phyloP scores from a whole-genome alignment of 768 basidiomycete species.

The Ramaria sp. region DNA sequence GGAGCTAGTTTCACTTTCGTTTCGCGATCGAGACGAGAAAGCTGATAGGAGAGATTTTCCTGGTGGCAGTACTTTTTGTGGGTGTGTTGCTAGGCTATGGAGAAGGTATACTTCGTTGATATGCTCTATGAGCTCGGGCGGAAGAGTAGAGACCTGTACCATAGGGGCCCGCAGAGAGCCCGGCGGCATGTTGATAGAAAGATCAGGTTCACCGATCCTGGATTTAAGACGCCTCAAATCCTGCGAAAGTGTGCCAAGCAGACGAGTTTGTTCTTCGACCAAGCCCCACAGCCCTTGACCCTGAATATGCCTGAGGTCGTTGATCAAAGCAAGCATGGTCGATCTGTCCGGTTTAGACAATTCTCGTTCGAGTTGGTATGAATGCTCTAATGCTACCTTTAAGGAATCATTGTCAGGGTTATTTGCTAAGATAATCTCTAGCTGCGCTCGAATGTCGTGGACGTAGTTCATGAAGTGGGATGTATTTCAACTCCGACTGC shows the following conservation, averaged over 20 bases:
- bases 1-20: slow-evolving; percentile 12
- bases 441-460: neutral
- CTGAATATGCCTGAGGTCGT: neutral
- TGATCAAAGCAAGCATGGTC: neutral
- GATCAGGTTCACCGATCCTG: neutral
- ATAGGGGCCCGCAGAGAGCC: neutral
- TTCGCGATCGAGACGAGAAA: slow-evolving; percentile 26
- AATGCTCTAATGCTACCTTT: neutral
- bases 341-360: neutral
- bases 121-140: slow-evolving; percentile 37
- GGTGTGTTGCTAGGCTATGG: slow-evolving; percentile 55
- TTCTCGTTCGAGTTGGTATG: neutral
- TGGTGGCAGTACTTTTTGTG: slow-evolving; percentile 48
- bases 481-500: neutral
- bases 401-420: neutral
- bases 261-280: neutral
- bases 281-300: neutral
- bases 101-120: slow-evolving; percentile 56
- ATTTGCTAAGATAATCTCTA: neutral
- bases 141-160: neutral
- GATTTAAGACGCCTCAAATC: neutral
- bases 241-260: neutral
- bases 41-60: slow-evolving; percentile 65
- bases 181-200: neutral
- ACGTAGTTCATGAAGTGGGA: neutral